Conservation (phyloP, 2,329 filamentous ascomycete genomes). For the Sclerotinia sclerotiorum region DNA sequence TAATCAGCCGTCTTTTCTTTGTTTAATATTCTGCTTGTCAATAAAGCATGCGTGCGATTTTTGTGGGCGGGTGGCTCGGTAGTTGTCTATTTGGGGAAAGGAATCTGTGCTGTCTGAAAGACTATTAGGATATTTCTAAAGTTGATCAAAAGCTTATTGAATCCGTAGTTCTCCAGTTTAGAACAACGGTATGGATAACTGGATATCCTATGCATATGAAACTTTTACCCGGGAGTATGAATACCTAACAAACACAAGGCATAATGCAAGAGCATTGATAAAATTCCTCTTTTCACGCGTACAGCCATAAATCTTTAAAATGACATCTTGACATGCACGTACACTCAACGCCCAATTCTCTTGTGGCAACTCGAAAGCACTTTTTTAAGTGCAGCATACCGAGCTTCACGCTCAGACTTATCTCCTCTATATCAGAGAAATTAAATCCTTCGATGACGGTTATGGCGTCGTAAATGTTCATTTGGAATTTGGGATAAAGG, state of each 20-base stretch:
- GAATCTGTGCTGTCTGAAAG: too few species aligned
- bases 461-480: neutral
- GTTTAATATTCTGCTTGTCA: neutral
- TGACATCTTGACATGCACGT: slow-evolving; percentile 1
- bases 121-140: neutral
- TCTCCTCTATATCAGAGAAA: neutral
- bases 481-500: neutral
- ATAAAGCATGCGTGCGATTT: neutral
- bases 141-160: neutral
- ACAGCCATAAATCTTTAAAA: slow-evolving; percentile 1
- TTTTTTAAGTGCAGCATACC: neutral
- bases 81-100: neutral
- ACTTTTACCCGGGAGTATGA: slow-evolving; percentile 49
- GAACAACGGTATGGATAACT: too few species aligned
- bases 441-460: neutral
- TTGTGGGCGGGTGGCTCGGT: too few species aligned
- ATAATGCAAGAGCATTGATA: slow-evolving; percentile 10
- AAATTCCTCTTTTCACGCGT: neutral
- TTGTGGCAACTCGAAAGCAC: neutral
- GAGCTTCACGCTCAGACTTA: neutral
- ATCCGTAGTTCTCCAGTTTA: too few species aligned
- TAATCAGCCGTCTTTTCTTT: neutral
- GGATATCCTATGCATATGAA: neutral
- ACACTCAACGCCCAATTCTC: slow-evolving; percentile 1
- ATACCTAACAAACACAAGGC: neutral